These are phyloP conservation scores for Paramyrothecium sp. DNA, from an alignment of 2,329 filamentous ascomycete genomes.

Conservation along the genomic window DNA sequence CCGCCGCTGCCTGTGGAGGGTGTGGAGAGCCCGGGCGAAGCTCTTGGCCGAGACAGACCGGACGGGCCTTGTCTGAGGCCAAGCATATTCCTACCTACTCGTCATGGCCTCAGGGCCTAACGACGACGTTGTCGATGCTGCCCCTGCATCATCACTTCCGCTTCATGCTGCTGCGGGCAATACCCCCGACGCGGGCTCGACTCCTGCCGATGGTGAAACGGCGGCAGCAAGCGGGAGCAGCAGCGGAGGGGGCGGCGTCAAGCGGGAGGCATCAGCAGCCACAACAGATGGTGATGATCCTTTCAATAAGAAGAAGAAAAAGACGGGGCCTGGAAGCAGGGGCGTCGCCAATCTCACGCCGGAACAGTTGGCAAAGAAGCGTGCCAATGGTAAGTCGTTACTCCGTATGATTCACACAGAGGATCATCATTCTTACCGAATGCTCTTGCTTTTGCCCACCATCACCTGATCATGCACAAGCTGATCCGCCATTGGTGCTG, in stretches of 20 bases:
- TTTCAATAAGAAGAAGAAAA: constrained; percentile 41
- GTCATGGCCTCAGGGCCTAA: neutral
- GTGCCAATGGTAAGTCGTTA: constrained; percentile 50
- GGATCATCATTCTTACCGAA: neutral
- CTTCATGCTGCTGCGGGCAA: neutral
- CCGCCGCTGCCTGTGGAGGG: neutral
- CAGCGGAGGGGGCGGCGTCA: constrained; percentile 2
- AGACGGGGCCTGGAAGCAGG: constrained; percentile 40
- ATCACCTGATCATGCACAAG: too few species aligned
- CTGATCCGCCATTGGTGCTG: too few species aligned
- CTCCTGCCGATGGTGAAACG: neutral
- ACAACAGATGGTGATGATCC: constrained; percentile 18
- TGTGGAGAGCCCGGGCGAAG: neutral
- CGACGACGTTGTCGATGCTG: neutral
- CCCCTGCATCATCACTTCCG: neutral
- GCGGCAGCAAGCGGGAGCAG: neutral
- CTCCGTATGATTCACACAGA: neutral
- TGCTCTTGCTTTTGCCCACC: neutral
- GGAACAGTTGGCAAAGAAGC: constrained; percentile 70
- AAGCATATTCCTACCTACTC: neutral
- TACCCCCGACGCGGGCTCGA: neutral
- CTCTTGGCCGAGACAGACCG: neutral
- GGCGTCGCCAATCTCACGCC: constrained; percentile 66
- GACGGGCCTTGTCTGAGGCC: neutral
- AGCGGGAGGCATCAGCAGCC: constrained; percentile 19